Conservation (phyloP, 1,284 basidiomycete genomes). For the Coniophora puteana region DNA sequence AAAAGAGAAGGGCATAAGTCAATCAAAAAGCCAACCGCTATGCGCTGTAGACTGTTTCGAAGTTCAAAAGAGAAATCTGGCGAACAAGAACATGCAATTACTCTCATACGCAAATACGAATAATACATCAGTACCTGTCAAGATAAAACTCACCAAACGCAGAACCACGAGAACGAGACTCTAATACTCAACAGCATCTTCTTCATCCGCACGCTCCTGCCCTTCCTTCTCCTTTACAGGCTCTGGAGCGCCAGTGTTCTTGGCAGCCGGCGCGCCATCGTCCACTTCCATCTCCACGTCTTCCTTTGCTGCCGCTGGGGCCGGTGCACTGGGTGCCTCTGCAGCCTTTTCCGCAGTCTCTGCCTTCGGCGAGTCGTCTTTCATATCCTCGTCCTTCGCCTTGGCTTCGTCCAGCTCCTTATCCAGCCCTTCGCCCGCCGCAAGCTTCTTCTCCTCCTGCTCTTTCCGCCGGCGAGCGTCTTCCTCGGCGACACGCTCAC, state of each 20-base stretch:
- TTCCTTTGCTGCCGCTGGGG: slow-evolving; percentile 15
- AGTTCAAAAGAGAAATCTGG: too few relatives aligned
- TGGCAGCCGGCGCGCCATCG: slow-evolving; percentile 30
- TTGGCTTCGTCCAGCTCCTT: slow-evolving; percentile 24
- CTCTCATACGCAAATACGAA: too few relatives aligned
- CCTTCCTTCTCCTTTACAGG: slow-evolving; percentile 38
- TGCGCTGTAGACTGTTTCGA: too few relatives aligned
- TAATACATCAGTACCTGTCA: too few relatives aligned
- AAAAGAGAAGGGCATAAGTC: too few relatives aligned
- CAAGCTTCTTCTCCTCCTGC: slow-evolving; percentile 40
- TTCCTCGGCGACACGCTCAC: slow-evolving; percentile 62
- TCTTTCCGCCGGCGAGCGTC: slow-evolving; percentile 41
- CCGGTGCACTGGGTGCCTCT: slow-evolving; percentile 15
- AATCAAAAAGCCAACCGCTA: too few relatives aligned
- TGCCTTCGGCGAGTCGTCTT: slow-evolving; percentile 1
- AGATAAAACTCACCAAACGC: too few relatives aligned
- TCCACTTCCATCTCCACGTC: slow-evolving; percentile 44
- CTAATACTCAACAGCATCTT: slow-evolving; percentile 60
- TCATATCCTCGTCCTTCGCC: slow-evolving; percentile 17
- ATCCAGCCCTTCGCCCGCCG: slow-evolving; percentile 17
- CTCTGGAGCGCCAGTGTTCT: slow-evolving; percentile 29
- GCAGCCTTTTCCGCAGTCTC: too few relatives aligned
- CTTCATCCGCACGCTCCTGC: slow-evolving; percentile 46
- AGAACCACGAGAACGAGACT: too few relatives aligned
- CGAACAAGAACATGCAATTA: too few relatives aligned